A percentile compares a stretch with the other conserved stretches of the same genome.
phyloP scores from a whole-genome alignment of 176 grass and related monocot genomes.

The Ampelocalamus luodianensis region DNA sequence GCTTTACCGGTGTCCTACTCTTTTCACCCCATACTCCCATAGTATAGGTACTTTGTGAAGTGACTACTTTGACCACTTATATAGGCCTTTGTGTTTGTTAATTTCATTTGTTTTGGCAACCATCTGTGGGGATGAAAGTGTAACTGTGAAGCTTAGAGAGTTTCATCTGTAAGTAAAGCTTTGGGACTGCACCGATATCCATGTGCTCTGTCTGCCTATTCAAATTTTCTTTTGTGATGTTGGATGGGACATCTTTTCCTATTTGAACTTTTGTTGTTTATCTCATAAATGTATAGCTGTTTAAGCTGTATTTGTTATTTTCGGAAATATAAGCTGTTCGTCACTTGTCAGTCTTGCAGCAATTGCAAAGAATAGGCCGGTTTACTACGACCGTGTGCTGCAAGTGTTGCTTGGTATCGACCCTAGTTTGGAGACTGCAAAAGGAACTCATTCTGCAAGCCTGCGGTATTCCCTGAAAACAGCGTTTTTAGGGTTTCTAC shows the following conservation, averaged over 20 bases:
- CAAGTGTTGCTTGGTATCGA: conserved; percentile 75
- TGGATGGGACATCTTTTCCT: neutral
- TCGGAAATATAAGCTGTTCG: conserved; percentile 40
- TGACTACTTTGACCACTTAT: neutral
- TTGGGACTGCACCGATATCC: neutral
- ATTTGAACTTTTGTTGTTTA: conserved; percentile 7
- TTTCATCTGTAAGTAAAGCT: neutral
- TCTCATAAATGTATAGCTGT: neutral
- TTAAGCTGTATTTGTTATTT: conserved; percentile 24
- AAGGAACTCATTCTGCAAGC: conserved; percentile 77
- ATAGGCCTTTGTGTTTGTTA: conserved; percentile 23
- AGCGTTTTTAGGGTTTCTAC: conserved; percentile 85
- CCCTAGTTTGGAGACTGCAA: conserved; percentile 60
- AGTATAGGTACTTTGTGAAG: conserved; percentile 16
- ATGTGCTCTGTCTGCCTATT: neutral
- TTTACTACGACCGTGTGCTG: conserved; percentile 67
- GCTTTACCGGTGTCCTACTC: neutral
- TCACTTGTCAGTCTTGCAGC: conserved; percentile 77
- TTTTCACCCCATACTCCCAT: conserved; percentile 23
- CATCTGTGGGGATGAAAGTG: neutral
- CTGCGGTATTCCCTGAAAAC: conserved; percentile 72
- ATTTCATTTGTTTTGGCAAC: neutral
- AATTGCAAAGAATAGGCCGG: conserved; percentile 78
- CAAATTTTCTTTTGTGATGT: neutral
- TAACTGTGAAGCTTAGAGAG: conserved; percentile 2